Evolutionary conservation across 2,329 filamentous ascomycete genomes (phyloP), one percentile per base, ranked within the genome.

Genomic region (Stagonosporopsis chrysanthemi): DNA sequence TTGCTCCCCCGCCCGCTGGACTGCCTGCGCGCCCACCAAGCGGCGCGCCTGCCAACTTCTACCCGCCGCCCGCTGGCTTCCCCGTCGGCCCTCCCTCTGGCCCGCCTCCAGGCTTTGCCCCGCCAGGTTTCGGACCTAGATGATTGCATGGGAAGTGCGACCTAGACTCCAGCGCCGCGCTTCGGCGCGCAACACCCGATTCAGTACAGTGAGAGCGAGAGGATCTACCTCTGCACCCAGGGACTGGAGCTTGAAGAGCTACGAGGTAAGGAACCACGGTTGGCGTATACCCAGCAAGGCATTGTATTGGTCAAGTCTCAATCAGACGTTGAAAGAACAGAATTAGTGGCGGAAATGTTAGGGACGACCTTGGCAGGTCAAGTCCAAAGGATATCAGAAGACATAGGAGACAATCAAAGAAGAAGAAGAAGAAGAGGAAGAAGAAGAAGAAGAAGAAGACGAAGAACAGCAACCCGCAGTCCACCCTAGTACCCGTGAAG

Each of bases 21-120:
- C 70, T 69, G 51, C 75, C 80, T 52, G 81, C 86, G 28, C 82
- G 88, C 14, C 82, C 89, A n/a, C 89, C 89, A 4, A 88, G 88
- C 39, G 89, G 88, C 9, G 88, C 85, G 14, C 56, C 84, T 52
- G 56, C 66, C 5, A 72, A 67, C 54, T 70, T 64, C 54, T 71
- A 64, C 26, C 64, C 68, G 26, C 72, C 72, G 6, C 71, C 71
- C 2, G 50, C 61, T 35, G 66, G 68, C 4, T 74, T 72, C 44
- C 68, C 64, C 15, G 72, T 69, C 48, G 48, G 53, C 15, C 56
- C 48, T 8, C 56, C 62, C 11, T 58, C 58, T 9, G 53, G 54
- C 11, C 53, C 53, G 7, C 63, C 60, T 7, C 61, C 61, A 14
- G 55, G 52, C 31, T 58, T 60, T 22, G 50, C 42, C 11, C 66